Percentiles rank a stretch among this genome's conserved stretches.
Conservation (phyloP, 257 asterid genomes). For the Ocimum tenuiflorum region DNA sequence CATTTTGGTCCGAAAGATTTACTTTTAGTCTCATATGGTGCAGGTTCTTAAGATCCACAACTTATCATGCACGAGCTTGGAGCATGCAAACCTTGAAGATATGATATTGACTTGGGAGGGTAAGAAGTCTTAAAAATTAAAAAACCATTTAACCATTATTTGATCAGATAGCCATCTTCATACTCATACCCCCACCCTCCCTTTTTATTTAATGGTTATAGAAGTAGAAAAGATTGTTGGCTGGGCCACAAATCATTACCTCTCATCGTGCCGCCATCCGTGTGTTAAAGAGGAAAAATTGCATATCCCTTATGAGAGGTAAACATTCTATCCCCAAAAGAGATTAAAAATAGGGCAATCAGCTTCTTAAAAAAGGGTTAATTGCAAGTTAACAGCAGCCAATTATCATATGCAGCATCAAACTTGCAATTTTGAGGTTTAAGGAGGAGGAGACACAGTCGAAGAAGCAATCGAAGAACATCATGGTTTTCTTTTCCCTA, state of each 20-base stretch:
- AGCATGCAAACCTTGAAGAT: slow-evolving; percentile 50
- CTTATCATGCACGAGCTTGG: slow-evolving; percentile 51
- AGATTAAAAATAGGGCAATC: no score
- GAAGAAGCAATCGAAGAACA: neutral
- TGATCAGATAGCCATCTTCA: neutral
- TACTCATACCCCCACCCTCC: neutral
- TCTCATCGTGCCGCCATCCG: slow-evolving; percentile 42
- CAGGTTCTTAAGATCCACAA: slow-evolving; percentile 72
- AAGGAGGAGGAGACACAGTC: neutral
- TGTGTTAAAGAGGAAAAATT: slow-evolving; percentile 42
- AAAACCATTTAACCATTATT: neutral
- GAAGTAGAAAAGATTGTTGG: slow-evolving; percentile 60
- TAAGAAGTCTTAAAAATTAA: slow-evolving; percentile 22
- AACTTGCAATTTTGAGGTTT: neutral
- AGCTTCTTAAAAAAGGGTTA: neutral
- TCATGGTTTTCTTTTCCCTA: neutral
- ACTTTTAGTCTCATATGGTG: no score
- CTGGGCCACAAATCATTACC: slow-evolving; percentile 61
- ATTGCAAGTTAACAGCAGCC: neutral
- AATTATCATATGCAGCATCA: neutral
- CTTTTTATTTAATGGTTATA: neutral
- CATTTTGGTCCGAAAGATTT: no score
- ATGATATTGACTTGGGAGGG: slow-evolving; percentile 60
- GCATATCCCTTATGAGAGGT: slow-evolving; percentile 56
- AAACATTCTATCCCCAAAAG: neutral